phyloP scores from a whole-genome alignment of 768 basidiomycete species.

The Tulasnella sp. region DNA sequence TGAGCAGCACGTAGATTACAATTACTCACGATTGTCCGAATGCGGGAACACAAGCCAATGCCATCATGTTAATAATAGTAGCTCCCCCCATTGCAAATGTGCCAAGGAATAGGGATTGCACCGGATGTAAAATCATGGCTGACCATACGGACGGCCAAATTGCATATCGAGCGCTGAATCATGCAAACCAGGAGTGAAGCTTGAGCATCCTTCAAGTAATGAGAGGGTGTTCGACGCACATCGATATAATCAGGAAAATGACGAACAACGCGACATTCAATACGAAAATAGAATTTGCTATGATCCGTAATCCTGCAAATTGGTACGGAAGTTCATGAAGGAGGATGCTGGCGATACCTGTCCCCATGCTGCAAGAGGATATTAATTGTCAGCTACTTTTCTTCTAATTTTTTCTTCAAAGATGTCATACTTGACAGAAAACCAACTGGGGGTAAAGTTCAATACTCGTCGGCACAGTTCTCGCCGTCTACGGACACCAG shows the following conservation, averaged over 20 bases:
- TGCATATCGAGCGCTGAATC: slow-evolving; percentile 41
- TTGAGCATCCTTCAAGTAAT: no score
- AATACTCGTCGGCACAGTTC: background rate
- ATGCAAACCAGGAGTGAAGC: no score
- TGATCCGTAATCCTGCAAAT: background rate
- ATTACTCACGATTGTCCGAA: no score
- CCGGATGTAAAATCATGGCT: slow-evolving; percentile 28
- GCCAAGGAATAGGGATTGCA: slow-evolving; percentile 18
- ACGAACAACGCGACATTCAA: background rate
- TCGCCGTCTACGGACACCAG: no score
- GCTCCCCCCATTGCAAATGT: slow-evolving; percentile 45
- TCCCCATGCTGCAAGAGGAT: background rate
- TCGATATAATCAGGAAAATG: background rate
- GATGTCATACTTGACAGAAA: background rate
- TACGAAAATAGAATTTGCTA: background rate
- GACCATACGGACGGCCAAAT: slow-evolving; percentile 41
- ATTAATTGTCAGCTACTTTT: background rate
- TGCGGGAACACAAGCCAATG: no score
- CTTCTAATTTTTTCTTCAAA: background rate
- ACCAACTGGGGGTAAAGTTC: background rate
- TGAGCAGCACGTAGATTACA: no score
- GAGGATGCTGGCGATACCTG: background rate
- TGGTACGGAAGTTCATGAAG: background rate
- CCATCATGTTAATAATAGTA: slow-evolving; percentile 43
- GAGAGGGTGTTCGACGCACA: no score